Conservation (phyloP, 1,284 basidiomycete genomes). For the Moniliella sp. region DNA sequence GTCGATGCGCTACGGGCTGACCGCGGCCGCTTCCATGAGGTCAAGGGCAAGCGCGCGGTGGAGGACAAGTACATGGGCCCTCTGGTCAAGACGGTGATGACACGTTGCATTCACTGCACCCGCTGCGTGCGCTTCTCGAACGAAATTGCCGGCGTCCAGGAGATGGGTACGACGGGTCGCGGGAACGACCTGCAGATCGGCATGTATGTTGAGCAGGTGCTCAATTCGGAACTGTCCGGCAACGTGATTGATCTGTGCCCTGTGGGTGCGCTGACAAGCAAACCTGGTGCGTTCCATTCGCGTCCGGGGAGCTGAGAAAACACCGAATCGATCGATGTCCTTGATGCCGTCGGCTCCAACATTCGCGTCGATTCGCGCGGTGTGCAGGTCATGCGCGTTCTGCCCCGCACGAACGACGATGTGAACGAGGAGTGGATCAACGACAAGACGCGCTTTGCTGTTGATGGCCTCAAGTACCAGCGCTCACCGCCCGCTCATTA, state of each 20-base stretch:
- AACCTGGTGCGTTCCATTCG: slow-evolving; percentile 90
- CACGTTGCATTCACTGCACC: slow-evolving; percentile 96
- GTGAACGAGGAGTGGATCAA: slow-evolving; percentile 99
- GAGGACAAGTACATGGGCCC: slow-evolving; percentile 97
- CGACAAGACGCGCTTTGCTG: slow-evolving; percentile 96
- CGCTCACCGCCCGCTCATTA: slow-evolving; percentile 68
- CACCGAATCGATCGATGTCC: slow-evolving; percentile 88
- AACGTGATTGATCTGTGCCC: slow-evolving; percentile 87
- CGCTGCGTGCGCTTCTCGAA: slow-evolving; percentile 97
- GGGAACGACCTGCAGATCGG: slow-evolving; percentile 98
- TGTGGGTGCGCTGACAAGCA: slow-evolving; percentile 89
- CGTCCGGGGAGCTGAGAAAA: slow-evolving; percentile 96
- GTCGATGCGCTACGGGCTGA: slow-evolving; percentile 98
- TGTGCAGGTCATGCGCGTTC: slow-evolving; percentile 86
- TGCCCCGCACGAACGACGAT: slow-evolving; percentile 86
- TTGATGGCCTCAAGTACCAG: slow-evolving; percentile 82
- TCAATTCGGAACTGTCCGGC: slow-evolving; percentile 90
- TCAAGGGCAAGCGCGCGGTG: slow-evolving; percentile 85
- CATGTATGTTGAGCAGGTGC: slow-evolving; percentile 88
- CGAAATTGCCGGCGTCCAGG: slow-evolving; percentile 93
- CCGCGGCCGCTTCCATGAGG: slow-evolving; percentile 90
- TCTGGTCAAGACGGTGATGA: slow-evolving; percentile 97
- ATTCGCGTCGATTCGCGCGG: slow-evolving; percentile 90
- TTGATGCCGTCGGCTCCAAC: slow-evolving; percentile 93
- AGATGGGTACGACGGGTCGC: slow-evolving; percentile 83